Evolutionary conservation across 305 asterid species (phyloP).

Genomic region (Nicotiana rustica): DNA sequence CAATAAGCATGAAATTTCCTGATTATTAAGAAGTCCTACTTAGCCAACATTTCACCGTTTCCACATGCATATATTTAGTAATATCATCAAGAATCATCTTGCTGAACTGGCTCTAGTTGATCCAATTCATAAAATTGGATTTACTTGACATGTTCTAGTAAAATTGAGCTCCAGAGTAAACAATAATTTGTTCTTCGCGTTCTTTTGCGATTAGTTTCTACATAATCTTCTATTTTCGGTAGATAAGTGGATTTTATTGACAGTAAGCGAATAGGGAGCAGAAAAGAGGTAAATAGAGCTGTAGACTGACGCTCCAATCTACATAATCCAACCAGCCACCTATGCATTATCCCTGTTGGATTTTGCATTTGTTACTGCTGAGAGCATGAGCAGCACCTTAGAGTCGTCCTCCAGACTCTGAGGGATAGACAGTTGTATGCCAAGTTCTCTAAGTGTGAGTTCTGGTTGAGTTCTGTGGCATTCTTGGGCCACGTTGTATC

Average conservation of each 20-base stretch:
- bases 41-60: slow-evolving; percentile 25
- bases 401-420: too few species aligned
- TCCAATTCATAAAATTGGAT: background rate
- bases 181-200: background rate
- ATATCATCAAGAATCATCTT: slow-evolving; percentile 3
- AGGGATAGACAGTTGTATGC: too few species aligned
- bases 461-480: too few species aligned
- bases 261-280: background rate
- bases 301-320: background rate
- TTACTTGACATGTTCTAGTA: background rate
- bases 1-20: slow-evolving; percentile 25
- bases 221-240: background rate
- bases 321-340: background rate
- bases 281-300: background rate
- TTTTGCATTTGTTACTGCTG: too few species aligned
- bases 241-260: background rate
- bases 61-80: slow-evolving; percentile 16
- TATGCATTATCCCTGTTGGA: background rate
- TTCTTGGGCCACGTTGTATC: too few species aligned
- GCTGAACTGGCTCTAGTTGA: background rate
- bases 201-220: background rate
- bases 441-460: too few species aligned
- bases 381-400: too few species aligned
- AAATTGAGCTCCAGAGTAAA: background rate
- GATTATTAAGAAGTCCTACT: background rate